These are phyloP conservation scores for Coemansia guatemalensis DNA, from an alignment of 192 early-diverging fungal species.

Conservation along the genomic window DNA sequence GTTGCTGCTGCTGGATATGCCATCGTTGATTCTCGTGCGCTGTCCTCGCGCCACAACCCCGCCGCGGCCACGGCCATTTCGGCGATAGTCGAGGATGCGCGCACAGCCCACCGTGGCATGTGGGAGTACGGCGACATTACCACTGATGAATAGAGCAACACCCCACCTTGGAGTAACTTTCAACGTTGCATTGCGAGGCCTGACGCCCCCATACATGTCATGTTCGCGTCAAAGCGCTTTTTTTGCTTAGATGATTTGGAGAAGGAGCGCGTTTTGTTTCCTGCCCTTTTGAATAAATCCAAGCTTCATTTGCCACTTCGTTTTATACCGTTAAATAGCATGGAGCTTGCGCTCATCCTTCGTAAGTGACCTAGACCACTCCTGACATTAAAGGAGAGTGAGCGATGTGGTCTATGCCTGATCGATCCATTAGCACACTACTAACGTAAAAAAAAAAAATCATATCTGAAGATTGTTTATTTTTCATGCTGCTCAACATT, in stretches of 20 bases:
- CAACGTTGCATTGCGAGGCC: background rate
- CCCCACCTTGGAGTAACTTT: background rate
- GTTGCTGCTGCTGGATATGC: conserved; percentile 67
- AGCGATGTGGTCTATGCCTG: too few relatives aligned
- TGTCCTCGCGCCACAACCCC: conserved; percentile 35
- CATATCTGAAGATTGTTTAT: too few relatives aligned
- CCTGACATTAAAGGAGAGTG: too few relatives aligned
- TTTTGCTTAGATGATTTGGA: background rate
- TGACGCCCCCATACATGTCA: background rate
- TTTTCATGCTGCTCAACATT: background rate
- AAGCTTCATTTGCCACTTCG: too few relatives aligned
- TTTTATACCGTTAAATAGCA: too few relatives aligned
- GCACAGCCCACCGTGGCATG: conserved; percentile 36
- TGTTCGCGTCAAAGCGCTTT: background rate
- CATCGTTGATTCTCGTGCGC: conserved; percentile 37
- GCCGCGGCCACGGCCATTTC: conserved; percentile 34
- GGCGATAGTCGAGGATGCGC: conserved; percentile 39
- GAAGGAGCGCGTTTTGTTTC: background rate
- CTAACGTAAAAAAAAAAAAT: too few relatives aligned
- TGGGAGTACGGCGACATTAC: conserved; percentile 51
- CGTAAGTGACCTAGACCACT: too few relatives aligned
- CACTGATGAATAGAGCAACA: conserved; percentile 26
- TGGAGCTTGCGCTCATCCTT: too few relatives aligned
- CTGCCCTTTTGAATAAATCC: background rate
- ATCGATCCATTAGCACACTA: too few relatives aligned